Evolutionary conservation across 768 basidiomycete species (phyloP).

Genomic region (Epithele typhae): DNA sequence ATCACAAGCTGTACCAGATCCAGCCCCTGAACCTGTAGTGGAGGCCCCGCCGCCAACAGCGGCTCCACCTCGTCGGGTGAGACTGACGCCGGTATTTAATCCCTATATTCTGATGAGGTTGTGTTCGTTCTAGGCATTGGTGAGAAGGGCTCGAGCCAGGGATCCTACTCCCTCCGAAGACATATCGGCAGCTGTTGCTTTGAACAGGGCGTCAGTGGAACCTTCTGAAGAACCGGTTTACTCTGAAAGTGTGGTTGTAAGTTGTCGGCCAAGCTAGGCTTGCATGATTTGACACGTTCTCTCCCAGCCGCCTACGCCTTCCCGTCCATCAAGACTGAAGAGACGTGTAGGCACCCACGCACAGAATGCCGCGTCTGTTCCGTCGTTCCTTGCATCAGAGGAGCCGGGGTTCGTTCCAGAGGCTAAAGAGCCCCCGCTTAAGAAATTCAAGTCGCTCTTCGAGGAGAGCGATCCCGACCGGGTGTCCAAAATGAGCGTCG

Average conservation of each 20-base stretch:
- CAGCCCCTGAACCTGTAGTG: conserved; percentile 4
- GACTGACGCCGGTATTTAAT: not conserved
- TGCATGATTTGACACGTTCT: not conserved
- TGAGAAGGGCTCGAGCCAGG: too few relatives aligned
- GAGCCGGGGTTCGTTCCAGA: conserved; percentile 25
- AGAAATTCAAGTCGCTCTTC: conserved; percentile 69
- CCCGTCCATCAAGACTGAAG: conserved; percentile 36
- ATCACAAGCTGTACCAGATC: not conserved
- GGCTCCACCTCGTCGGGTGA: conserved; percentile 25
- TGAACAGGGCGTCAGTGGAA: too few relatives aligned
- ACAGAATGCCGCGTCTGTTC: conserved; percentile 10
- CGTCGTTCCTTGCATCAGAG: conserved; percentile 11
- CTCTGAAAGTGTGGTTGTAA: not conserved
- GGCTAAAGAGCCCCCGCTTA: conserved; percentile 52
- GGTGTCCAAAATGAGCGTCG: conserved; percentile 21
- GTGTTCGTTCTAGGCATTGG: too few relatives aligned
- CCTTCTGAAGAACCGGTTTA: too few relatives aligned
- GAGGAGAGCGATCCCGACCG: conserved; percentile 57
- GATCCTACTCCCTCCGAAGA: too few relatives aligned
- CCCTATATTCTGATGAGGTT: too few relatives aligned
- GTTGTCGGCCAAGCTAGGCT: not conserved
- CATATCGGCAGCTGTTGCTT: too few relatives aligned
- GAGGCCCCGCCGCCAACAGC: conserved; percentile 23
- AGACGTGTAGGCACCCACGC: conserved; percentile 42
- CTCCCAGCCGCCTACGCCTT: conserved; percentile 7